Percentiles rank a stretch among this genome's conserved stretches.
Conservation (phyloP, 805 yeast genomes). For the Ogataea nitratoaversa region DNA sequence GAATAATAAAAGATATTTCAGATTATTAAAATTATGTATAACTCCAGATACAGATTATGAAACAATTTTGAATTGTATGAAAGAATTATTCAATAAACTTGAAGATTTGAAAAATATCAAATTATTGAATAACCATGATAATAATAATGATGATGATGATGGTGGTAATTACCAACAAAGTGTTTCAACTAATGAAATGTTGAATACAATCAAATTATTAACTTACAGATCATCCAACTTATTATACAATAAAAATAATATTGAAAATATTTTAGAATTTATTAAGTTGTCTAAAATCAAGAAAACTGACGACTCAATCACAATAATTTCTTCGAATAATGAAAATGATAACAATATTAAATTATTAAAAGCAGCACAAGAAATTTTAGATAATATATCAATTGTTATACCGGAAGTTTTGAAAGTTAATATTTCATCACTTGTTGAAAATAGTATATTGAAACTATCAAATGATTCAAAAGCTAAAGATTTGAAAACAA, state of each 20-base stretch:
- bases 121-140: slow-evolving; percentile 18
- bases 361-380: slow-evolving; percentile 44
- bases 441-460: slow-evolving; percentile 31
- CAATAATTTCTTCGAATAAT: background rate
- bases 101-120: slow-evolving; percentile 47
- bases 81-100: slow-evolving; percentile 56
- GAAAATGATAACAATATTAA: slow-evolving; percentile 28
- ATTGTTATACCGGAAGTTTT: slow-evolving; percentile 58
- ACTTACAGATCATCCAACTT: slow-evolving; percentile 59
- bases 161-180: too few species aligned
- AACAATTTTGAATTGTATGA: slow-evolving; percentile 56
- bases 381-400: slow-evolving; percentile 56
- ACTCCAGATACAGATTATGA: slow-evolving; percentile 56
- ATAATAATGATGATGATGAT: too few species aligned
- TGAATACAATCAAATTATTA: slow-evolving; percentile 50
- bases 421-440: slow-evolving; percentile 50
- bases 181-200: slow-evolving; percentile 46
- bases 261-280: slow-evolving; percentile 47
- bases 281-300: too few species aligned
- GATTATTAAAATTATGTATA: slow-evolving; percentile 51
- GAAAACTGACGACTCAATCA: too few species aligned
- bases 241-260: slow-evolving; percentile 61
- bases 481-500: slow-evolving; percentile 49
- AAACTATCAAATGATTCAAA: slow-evolving; percentile 4
- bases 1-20: slow-evolving; percentile 56